phyloP scores from a whole-genome alignment of 495 filamentous ascomycete species.

The Tuber indicum region DNA sequence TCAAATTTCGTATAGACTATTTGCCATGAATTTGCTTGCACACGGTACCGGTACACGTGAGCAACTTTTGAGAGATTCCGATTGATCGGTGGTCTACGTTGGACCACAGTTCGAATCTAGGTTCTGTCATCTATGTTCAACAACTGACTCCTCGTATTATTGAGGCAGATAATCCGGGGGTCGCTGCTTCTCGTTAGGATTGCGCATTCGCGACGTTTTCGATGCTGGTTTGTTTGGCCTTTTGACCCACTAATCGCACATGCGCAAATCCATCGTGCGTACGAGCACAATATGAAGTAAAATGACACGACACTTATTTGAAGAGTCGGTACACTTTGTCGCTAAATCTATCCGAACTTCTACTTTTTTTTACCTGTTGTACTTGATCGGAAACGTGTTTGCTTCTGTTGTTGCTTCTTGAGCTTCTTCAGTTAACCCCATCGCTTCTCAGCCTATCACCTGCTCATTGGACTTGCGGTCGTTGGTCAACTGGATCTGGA shows the following conservation, averaged over 20 bases:
- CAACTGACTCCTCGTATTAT: neutral
- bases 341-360: neutral
- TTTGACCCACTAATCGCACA: neutral
- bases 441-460: neutral
- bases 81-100: neutral
- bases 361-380: neutral
- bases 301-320: neutral
- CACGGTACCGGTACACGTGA: neutral
- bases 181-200: neutral
- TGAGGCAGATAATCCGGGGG: neutral
- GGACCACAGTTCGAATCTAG: neutral
- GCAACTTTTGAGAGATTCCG: neutral
- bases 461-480: neutral
- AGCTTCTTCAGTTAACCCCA: neutral
- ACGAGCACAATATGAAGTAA: neutral
- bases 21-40: neutral
- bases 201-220: neutral
- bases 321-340: neutral
- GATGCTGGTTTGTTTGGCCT: neutral
- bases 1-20: neutral
- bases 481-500: neutral
- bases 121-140: neutral
- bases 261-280: neutral
- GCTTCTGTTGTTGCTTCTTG: neutral
- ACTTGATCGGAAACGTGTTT: constrained; percentile 2